Conservation (phyloP, 257 asterid genomes). For the Solanum stenotomum region DNA sequence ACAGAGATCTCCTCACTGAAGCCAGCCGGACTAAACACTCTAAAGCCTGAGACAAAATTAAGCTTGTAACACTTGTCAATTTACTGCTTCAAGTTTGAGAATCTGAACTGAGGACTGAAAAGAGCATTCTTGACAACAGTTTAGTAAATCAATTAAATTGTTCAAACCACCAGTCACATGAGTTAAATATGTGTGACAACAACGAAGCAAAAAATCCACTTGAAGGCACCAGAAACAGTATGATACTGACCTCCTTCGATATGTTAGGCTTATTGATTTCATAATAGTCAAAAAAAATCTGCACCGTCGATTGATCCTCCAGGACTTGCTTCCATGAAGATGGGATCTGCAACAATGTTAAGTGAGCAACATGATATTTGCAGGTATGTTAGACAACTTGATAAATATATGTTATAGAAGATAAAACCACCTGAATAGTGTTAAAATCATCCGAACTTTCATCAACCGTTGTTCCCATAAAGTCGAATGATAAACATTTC, state of each 20-base stretch:
- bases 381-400: background rate
- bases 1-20: conserved; percentile 92
- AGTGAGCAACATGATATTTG: background rate
- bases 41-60: conserved; percentile 45
- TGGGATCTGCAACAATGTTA: conserved; percentile 51
- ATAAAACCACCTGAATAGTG: conserved; percentile 67
- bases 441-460: conserved; percentile 98
- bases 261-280: conserved; percentile 70
- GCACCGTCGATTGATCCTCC: conserved; percentile 81
- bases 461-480: conserved; percentile 91
- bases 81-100: background rate
- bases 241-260: conserved; percentile 77
- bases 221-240: background rate
- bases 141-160: background rate
- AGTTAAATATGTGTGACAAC: background rate
- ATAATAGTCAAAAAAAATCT: conserved; percentile 89
- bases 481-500: conserved; percentile 90
- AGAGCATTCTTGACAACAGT: background rate
- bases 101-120: background rate
- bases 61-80: background rate
- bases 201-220: background rate
- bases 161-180: background rate
- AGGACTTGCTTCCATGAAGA: conserved; percentile 76
- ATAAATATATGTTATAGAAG: background rate
- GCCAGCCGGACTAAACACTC: conserved; percentile 94